Percentiles rank a stretch among this genome's conserved stretches.
These are phyloP conservation scores for Isabelozyma heimii DNA, from an alignment of 805 yeast species.

Conservation along the genomic window DNA sequence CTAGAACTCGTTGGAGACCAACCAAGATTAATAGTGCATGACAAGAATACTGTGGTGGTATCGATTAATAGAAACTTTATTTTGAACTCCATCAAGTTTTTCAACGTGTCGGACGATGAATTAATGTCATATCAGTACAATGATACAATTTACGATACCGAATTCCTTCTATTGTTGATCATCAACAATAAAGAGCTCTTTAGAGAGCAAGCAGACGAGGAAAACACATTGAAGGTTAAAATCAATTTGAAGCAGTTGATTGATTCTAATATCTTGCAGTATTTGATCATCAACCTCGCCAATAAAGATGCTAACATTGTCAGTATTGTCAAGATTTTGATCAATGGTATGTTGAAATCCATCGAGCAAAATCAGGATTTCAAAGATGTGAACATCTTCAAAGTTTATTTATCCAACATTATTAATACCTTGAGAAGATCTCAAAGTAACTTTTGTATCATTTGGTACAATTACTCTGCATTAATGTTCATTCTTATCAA, in stretches of 20 bases:
- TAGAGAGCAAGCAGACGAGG: constrained; percentile 24
- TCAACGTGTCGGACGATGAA: constrained; percentile 8
- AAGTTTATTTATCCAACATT: constrained; percentile 50
- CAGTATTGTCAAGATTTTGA: constrained; percentile 40
- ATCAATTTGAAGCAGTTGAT: constrained; percentile 57
- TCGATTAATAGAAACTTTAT: constrained; percentile 50
- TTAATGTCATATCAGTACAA: constrained; percentile 14
- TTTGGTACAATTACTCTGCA: constrained; percentile 55
- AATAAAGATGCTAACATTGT: constrained; percentile 20
- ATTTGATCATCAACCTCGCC: constrained; percentile 46
- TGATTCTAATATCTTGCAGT: constrained; percentile 55
- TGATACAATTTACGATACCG: constrained; percentile 57
- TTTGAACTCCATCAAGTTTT: constrained; percentile 40
- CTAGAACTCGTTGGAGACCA: constrained; percentile 42
- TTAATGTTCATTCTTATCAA: constrained; percentile 56
- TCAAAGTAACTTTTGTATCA: constrained; percentile 16
- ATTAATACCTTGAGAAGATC: constrained; percentile 38
- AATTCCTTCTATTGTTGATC: constrained; percentile 60
- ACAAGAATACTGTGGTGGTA: constrained; percentile 45
- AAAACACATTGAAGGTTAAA: constrained; percentile 16
- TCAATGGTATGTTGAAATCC: constrained; percentile 44
- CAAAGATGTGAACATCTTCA: constrained; percentile 57
- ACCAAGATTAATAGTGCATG: constrained; percentile 45
- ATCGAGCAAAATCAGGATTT: constrained; percentile 37
- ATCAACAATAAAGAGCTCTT: constrained; percentile 67